Base-by-base conservation (phyloP, 176 grass and related monocot species). In the Oryza glaberrima region DNA sequence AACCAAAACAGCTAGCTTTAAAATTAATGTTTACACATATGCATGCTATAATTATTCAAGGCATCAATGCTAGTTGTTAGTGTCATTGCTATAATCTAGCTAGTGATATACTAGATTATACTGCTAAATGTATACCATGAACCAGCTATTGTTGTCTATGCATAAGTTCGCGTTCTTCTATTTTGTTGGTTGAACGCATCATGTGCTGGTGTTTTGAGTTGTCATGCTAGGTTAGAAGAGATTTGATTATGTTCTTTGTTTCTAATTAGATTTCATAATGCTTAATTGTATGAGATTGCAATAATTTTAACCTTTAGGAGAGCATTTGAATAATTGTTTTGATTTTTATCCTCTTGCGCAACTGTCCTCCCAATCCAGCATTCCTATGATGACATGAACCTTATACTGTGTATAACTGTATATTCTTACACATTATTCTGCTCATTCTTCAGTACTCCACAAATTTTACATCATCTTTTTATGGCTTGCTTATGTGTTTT, bases 21-120 rank as follows among this genome's bases (percentile, higher is more conserved):
- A 52, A 65, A 35, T 15, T 90, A 67, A 72, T 78, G 5, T 77
- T 56, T 77, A 71, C 72, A 82, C 43, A 16, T 46, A 77, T 77
- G 34, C 34, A 23, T 65, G 67, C 23, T 85, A 47, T n/a, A 60
- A 81, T 30, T 25, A 75, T 63, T 76, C 17, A 70, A 49, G 64
- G 26, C 1, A 0, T 66, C 72, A 22, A 65, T 14, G 19, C 2
- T 80, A 80, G 43, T 9, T 66, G 19, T 83, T 73, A 51, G 69
- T 73, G 60, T 14, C 69, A 63, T 80, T 61, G 11, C 56, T 80
- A 28, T 36, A 46, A 15, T 90, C 54, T 82, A 47, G 67, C 34
- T 68, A 78, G 10, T 15, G 14, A 15, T 77, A 78, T 86, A 34
- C 45, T 58, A 58, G 52, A 58, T 58, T 52, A 16, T 20, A 58